Percentiles rank a stretch among this genome's conserved stretches.
phyloP scores from a whole-genome alignment of 2,329 filamentous ascomycete species.

The Colletotrichum musicola region DNA sequence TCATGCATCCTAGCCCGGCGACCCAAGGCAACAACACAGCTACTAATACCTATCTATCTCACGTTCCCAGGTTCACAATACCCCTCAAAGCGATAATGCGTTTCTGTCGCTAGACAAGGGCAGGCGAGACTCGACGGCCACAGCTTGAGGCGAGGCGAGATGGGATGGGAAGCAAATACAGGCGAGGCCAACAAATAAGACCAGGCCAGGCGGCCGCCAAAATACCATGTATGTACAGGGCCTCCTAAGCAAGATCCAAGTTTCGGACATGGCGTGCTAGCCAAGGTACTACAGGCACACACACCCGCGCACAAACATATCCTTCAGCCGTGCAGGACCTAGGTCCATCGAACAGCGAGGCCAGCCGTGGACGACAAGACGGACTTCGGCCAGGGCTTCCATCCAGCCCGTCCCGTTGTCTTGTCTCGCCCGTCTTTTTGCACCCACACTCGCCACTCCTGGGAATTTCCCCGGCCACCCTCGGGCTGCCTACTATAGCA shows the following conservation, averaged over 20 bases:
- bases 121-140: neutral
- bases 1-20: neutral
- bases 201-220: conserved; percentile 15
- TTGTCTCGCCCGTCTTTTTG: neutral
- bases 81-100: too few relatives aligned
- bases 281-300: neutral
- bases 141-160: neutral
- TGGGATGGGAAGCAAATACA: conserved; percentile 1
- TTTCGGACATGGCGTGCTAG: conserved; percentile 29
- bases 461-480: conserved; percentile 12
- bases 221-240: too few relatives aligned
- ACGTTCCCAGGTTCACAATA: too few relatives aligned
- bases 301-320: neutral
- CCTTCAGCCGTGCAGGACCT: neutral
- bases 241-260: conserved; percentile 15
- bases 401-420: neutral
- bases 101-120: neutral
- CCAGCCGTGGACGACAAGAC: conserved; percentile 11
- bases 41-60: too few relatives aligned
- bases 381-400: conserved; percentile 24
- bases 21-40: conserved; percentile 12
- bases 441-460: conserved; percentile 10
- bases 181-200: conserved; percentile 11
- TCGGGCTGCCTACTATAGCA: too few relatives aligned
- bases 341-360: neutral